phyloP scores from a whole-genome alignment of 2,329 filamentous ascomycete genomes.

The Sporothrix inflata region DNA sequence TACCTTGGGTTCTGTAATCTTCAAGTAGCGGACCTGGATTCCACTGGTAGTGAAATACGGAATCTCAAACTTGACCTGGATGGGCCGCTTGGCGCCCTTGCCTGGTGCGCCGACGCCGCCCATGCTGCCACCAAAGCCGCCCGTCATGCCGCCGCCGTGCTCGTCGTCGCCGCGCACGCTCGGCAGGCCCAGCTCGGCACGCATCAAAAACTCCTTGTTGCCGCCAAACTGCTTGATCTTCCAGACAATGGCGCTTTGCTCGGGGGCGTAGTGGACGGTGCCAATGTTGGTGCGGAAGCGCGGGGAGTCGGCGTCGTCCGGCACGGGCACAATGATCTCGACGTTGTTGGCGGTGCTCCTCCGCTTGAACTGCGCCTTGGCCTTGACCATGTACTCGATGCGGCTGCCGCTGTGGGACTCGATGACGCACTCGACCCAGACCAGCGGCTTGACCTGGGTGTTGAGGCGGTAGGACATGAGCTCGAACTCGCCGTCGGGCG shows the following conservation, averaged over 20 bases:
- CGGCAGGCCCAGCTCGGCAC: constrained; percentile 90
- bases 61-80: constrained; percentile 99
- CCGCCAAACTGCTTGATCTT: constrained; percentile 99
- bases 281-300: constrained; percentile 98
- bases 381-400: constrained; percentile 99
- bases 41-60: constrained; percentile 99
- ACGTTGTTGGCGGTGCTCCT: constrained; percentile 98
- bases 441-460: constrained; percentile 96
- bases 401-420: constrained; percentile 93
- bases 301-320: constrained; percentile 94
- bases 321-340: constrained; percentile 95
- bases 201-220: constrained; percentile 98
- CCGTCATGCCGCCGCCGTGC: constrained; percentile 95
- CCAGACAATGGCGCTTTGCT: constrained; percentile 97
- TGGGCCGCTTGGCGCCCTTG: constrained; percentile 90
- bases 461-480: constrained; percentile 99
- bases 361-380: constrained; percentile 96
- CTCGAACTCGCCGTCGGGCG: constrained; percentile 97
- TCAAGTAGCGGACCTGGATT: constrained; percentile 96
- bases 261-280: constrained; percentile 94
- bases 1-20: constrained; percentile 99
- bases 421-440: constrained; percentile 98
- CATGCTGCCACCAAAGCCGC: constrained; percentile 96
- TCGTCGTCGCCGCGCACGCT: constrained; percentile 95
- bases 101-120: constrained; percentile 76